phyloP scores from a whole-genome alignment of 305 asterid species.

The Fraxinus latifolia region DNA sequence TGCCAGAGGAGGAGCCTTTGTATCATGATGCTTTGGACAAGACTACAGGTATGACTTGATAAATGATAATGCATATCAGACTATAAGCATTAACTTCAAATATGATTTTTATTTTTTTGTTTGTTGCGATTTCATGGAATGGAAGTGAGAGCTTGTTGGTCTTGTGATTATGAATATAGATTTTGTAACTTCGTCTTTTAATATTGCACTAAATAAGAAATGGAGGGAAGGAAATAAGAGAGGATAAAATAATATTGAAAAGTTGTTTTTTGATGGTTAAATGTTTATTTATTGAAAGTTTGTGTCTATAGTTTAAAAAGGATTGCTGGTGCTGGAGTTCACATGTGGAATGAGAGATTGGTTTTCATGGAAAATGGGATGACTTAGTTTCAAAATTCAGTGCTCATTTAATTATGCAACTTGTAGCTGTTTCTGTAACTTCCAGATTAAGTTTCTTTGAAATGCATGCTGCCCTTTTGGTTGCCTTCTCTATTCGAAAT shows the following conservation, averaged over 20 bases:
- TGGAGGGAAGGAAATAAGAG: not conserved
- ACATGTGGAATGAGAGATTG: not conserved
- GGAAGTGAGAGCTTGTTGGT: not conserved
- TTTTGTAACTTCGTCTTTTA: not conserved
- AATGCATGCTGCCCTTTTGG: not conserved
- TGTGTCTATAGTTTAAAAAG: not conserved
- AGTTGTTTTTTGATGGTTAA: not conserved
- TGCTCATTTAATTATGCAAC: not conserved
- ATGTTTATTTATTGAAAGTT: not conserved
- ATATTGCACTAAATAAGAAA: not conserved
- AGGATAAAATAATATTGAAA: not conserved
- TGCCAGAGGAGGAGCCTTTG: slow-evolving; percentile 33
- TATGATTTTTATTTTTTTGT: not conserved
- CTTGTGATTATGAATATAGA: not conserved
- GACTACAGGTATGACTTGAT: not conserved
- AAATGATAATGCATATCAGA: not conserved
- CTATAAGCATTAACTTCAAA: not conserved
- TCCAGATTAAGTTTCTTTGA: not conserved
- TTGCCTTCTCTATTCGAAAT: not conserved
- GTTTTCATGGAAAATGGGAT: not conserved
- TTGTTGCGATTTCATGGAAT: not conserved
- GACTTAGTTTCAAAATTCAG: not conserved
- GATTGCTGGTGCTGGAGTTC: not conserved
- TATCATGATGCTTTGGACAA: slow-evolving; percentile 36
- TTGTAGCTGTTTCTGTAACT: not conserved